These are phyloP conservation scores for Moesziomyces antarcticus DNA, from an alignment of 1,284 basidiomycete genomes.

Conservation along the genomic window DNA sequence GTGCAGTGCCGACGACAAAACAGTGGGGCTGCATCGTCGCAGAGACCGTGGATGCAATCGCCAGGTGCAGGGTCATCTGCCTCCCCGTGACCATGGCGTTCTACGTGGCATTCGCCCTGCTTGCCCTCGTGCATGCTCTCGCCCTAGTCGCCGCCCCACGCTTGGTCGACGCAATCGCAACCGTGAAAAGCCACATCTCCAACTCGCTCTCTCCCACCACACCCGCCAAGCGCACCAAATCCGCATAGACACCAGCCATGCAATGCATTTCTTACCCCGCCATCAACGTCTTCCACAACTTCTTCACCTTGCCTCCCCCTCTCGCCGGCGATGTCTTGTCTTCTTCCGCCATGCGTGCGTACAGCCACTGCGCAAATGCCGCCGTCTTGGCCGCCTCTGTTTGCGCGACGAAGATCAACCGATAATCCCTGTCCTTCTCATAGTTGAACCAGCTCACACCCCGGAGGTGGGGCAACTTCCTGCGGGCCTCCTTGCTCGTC, in stretches of 20 bases:
- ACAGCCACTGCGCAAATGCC: conserved; percentile 10
- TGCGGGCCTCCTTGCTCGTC: conserved; percentile 11
- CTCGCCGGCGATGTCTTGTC: background rate
- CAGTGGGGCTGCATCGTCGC: conserved; percentile 7
- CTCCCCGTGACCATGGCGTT: background rate
- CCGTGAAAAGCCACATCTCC: no score
- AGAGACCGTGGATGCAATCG: conserved; percentile 12
- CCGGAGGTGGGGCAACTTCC: conserved; percentile 8
- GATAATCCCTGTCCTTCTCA: conserved; percentile 39
- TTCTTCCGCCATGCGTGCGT: background rate
- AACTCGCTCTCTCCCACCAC: no score
- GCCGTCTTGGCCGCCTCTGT: conserved; percentile 3
- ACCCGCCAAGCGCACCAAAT: no score
- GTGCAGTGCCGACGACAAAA: conserved; percentile 15
- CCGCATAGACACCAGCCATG: background rate
- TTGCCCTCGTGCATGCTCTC: no score
- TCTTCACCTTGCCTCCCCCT: conserved; percentile 12
- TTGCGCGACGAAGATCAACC: conserved; percentile 8
- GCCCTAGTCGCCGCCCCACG: no score
- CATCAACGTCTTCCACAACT: conserved; percentile 29
- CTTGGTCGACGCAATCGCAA: no score
- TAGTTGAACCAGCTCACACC: conserved; percentile 43
- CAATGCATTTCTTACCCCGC: conserved; percentile 1
- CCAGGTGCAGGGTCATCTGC: conserved; percentile 3
- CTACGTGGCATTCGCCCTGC: no score